Evolutionary conservation across 352 stramenopile species (phyloP).

Genomic region (Phytopythium aichiense): DNA sequence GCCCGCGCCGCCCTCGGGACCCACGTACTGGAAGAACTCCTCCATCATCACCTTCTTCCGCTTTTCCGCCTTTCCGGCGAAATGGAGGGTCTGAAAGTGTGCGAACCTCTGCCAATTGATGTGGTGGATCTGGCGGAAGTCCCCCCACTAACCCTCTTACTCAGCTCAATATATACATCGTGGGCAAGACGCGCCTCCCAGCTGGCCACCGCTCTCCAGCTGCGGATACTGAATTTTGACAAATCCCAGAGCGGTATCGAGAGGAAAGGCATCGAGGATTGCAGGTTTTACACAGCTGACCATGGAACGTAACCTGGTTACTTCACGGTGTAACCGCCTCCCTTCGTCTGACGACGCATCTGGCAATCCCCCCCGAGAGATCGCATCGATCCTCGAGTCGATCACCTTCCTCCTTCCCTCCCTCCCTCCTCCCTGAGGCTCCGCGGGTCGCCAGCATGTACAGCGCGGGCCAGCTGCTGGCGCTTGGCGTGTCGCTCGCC

Average conservation of each 20-base stretch:
- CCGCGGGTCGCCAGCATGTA: not conserved
- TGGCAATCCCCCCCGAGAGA: not conserved
- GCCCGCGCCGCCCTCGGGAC: slow-evolving; percentile 19
- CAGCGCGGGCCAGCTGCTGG: slow-evolving; percentile 46
- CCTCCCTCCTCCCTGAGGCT: not conserved
- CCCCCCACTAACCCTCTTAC: no score
- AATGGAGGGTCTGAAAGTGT: no score
- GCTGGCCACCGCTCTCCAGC: no score
- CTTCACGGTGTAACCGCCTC: not conserved
- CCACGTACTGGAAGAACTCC: slow-evolving; percentile 73
- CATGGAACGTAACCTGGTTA: no score
- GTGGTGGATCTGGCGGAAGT: no score
- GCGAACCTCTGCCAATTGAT: no score
- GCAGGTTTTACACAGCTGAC: no score
- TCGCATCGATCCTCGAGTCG: not conserved
- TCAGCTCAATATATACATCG: no score
- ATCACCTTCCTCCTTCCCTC: not conserved
- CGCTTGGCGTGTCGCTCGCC: slow-evolving; percentile 45
- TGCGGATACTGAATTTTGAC: no score
- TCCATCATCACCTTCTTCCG: slow-evolving; percentile 34
- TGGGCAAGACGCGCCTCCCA: no score
- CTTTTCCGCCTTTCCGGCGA: not conserved
- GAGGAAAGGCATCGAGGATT: no score
- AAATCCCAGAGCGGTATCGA: no score
- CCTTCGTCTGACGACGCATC: not conserved